Conservation (phyloP, 352 stramenopile species). For the Phytophthora brassicae region DNA sequence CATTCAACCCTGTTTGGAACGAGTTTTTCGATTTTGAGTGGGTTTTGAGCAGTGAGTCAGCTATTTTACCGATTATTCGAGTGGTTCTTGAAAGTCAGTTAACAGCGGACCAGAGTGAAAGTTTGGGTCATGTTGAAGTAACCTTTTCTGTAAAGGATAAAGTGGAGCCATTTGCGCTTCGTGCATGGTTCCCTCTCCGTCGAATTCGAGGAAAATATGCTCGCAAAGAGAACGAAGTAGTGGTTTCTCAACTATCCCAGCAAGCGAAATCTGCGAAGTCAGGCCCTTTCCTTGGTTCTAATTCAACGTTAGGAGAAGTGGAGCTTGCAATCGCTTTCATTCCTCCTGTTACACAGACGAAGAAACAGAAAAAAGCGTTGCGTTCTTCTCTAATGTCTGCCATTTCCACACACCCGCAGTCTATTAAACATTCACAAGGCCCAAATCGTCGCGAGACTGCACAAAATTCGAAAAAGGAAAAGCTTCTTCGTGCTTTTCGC, state of each 20-base stretch:
- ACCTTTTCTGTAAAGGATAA: constrained; percentile 32
- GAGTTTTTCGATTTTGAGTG: constrained; percentile 81
- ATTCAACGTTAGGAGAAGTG: constrained; percentile 43
- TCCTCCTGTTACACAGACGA: constrained; percentile 20
- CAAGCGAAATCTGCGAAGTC: constrained; percentile 18
- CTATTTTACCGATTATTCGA: constrained; percentile 23
- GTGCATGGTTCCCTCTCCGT: constrained; percentile 56
- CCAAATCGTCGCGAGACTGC: constrained; percentile 14
- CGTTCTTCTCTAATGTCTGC: constrained; percentile 55
- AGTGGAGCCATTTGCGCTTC: constrained; percentile 38
- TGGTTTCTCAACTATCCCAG: not conserved
- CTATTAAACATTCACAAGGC: not conserved
- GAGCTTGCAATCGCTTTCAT: constrained; percentile 56
- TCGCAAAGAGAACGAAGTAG: constrained; percentile 21
- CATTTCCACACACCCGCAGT: constrained; percentile 37
- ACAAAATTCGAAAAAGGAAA: constrained; percentile 42
- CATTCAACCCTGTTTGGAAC: constrained; percentile 70
- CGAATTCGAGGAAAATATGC: constrained; percentile 32
- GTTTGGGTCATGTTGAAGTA: constrained; percentile 57
- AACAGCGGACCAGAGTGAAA: constrained; percentile 64
- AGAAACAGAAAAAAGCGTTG: constrained; percentile 31
- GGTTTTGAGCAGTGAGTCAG: constrained; percentile 17
- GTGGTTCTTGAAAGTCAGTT: constrained; percentile 70
- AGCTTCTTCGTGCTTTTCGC: constrained; percentile 50
- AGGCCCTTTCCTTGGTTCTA: not conserved